Percentiles rank a stretch among this genome's conserved stretches.
phyloP scores from a whole-genome alignment of 768 basidiomycete genomes.

The Mycena albidolilacea region DNA sequence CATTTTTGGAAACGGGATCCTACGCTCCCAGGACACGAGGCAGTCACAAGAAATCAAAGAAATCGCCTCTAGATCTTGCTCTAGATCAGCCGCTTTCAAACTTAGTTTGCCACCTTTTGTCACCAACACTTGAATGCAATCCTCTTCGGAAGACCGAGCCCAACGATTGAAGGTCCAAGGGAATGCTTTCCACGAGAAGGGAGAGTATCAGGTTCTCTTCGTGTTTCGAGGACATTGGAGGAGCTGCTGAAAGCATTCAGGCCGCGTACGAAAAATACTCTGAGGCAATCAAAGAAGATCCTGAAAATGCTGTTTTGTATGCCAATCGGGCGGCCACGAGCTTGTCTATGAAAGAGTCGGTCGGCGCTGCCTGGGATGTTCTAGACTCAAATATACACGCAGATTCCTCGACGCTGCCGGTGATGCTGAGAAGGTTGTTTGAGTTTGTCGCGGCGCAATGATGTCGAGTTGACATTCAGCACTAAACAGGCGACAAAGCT shows the following conservation, averaged over 20 bases:
- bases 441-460: neutral
- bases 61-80: no score
- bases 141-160: constrained; percentile 37
- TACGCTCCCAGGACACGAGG: no score
- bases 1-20: no score
- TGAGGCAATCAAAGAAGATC: constrained; percentile 57
- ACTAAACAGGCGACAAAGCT: constrained; percentile 53
- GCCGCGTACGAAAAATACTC: constrained; percentile 53
- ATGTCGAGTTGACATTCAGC: neutral
- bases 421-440: constrained; percentile 50
- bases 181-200: constrained; percentile 55
- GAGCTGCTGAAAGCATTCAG: neutral
- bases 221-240: neutral
- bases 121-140: neutral
- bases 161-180: constrained; percentile 58
- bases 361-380: neutral
- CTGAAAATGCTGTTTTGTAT: constrained; percentile 59
- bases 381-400: neutral
- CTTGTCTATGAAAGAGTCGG: constrained; percentile 54
- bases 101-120: no score
- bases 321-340: constrained; percentile 61
- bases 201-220: constrained; percentile 38
- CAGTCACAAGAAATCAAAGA: no score
- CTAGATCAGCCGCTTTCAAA: no score
- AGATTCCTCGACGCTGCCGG: constrained; percentile 51